Evolutionary conservation across 768 basidiomycete species (phyloP).

Genomic region (Leccinum arenicola): DNA sequence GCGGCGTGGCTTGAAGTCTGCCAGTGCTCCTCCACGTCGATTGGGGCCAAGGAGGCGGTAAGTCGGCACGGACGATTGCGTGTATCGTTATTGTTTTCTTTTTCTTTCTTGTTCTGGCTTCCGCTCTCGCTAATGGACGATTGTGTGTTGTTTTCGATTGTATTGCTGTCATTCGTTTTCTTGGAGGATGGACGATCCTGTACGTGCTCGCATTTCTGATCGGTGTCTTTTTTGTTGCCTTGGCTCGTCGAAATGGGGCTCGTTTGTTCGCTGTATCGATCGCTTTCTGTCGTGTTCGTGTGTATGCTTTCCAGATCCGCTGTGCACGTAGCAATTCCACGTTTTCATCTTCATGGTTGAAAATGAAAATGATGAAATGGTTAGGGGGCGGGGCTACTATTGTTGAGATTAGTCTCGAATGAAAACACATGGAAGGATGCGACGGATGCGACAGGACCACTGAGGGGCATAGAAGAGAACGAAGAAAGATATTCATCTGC

Average conservation of each 20-base stretch:
- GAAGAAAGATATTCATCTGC: no score
- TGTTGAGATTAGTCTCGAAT: no score
- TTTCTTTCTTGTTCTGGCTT: not conserved
- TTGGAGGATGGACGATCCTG: conserved; percentile 3
- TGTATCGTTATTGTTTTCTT: not conserved
- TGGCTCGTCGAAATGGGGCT: not conserved
- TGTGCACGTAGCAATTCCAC: not conserved
- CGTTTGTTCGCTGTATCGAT: conserved; percentile 4
- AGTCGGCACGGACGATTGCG: not conserved
- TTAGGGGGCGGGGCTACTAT: no score
- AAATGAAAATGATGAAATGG: not conserved
- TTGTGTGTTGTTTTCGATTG: conserved; percentile 2
- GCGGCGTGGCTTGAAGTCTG: conserved; percentile 8
- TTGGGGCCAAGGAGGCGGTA: conserved; percentile 11
- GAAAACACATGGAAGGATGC: no score
- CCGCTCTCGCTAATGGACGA: not conserved
- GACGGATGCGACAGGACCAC: no score
- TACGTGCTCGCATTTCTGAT: conserved; percentile 1
- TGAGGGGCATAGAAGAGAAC: no score
- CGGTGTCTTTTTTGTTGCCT: not conserved
- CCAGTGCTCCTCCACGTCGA: conserved; percentile 6
- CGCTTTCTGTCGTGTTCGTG: not conserved
- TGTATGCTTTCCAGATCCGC: not conserved
- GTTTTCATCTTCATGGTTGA: not conserved
- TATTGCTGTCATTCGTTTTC: conserved; percentile 1